These are phyloP conservation scores for Cyclostephanos invisitatus DNA, from an alignment of 108 stramenopile genomes.

Conservation along the genomic window DNA sequence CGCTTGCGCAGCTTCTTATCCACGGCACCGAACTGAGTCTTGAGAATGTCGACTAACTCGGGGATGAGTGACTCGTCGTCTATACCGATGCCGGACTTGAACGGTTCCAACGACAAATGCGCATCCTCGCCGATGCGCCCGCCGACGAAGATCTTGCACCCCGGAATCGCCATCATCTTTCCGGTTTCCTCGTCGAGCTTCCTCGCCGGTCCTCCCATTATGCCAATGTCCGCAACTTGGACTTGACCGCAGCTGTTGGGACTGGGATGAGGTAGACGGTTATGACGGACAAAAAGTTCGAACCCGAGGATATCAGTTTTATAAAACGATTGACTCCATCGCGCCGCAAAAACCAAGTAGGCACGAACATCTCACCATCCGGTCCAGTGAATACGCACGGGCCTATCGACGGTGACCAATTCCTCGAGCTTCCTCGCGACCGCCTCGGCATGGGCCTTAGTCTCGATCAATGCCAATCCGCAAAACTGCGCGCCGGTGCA, in stretches of 20 bases:
- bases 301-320: too few species aligned
- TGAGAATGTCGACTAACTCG: conserved; percentile 74
- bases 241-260: conserved; percentile 95
- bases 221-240: conserved; percentile 93
- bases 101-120: conserved; percentile 79
- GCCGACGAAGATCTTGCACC: conserved; percentile 94
- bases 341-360: not conserved
- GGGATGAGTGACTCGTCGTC: conserved; percentile 77
- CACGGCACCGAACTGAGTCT: conserved; percentile 75
- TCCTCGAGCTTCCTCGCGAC: conserved; percentile 76
- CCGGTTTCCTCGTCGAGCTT: conserved; percentile 72
- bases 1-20: conserved; percentile 53
- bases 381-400: conserved; percentile 95
- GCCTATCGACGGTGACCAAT: conserved; percentile 74
- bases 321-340: too few species aligned
- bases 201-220: conserved; percentile 93
- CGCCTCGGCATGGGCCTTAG: conserved; percentile 80
- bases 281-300: not conserved
- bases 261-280: too few species aligned
- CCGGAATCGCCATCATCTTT: conserved; percentile 89
- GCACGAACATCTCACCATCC: conserved; percentile 69
- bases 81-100: conserved; percentile 67
- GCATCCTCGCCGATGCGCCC: conserved; percentile 87
- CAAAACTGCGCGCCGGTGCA: conserved; percentile 98
- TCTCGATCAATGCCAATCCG: conserved; percentile 88